Conservation (phyloP, 371 early-diverging fungal genomes). For the Apophysomyces sp. region DNA sequence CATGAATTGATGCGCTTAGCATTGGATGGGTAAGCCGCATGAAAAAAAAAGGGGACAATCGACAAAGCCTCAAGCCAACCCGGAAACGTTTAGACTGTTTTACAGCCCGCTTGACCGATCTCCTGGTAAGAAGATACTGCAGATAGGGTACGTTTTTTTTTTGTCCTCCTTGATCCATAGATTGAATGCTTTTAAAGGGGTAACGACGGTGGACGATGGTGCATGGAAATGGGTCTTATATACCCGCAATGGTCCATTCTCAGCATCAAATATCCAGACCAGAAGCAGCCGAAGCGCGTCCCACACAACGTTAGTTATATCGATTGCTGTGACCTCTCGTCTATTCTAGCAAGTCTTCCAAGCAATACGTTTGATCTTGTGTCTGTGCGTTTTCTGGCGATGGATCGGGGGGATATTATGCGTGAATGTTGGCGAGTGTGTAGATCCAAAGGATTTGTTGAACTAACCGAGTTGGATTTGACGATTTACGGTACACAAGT, state of each 20-base stretch:
- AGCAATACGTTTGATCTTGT: not conserved
- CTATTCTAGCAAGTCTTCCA: not conserved
- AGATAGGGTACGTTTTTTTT: not conserved
- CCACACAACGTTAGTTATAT: not conserved
- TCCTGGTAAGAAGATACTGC: not conserved
- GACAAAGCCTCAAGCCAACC: not conserved
- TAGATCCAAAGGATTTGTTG: not conserved
- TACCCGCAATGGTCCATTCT: slow-evolving; percentile 14
- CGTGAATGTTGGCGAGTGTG: not conserved
- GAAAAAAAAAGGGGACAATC: not conserved
- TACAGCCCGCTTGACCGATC: slow-evolving; percentile 11
- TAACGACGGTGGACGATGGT: slow-evolving; percentile 17
- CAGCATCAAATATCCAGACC: slow-evolving; percentile 12
- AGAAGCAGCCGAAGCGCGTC: slow-evolving; percentile 1
- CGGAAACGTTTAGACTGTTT: slow-evolving; percentile 2
- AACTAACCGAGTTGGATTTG: not conserved
- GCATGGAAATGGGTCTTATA: slow-evolving; percentile 13
- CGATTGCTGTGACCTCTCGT: not conserved
- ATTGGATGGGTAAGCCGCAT: slow-evolving; percentile 16
- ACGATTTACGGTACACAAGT: not conserved
- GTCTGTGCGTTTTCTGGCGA: not conserved
- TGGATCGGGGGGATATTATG: not conserved
- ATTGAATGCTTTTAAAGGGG: not conserved
- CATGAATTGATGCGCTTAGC: slow-evolving; percentile 22
- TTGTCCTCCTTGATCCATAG: not conserved